Evolutionary conservation across 179 eudicot genomes (phyloP), one percentile per base, ranked within the genome.

Genomic region (Actinidia arguta): DNA sequence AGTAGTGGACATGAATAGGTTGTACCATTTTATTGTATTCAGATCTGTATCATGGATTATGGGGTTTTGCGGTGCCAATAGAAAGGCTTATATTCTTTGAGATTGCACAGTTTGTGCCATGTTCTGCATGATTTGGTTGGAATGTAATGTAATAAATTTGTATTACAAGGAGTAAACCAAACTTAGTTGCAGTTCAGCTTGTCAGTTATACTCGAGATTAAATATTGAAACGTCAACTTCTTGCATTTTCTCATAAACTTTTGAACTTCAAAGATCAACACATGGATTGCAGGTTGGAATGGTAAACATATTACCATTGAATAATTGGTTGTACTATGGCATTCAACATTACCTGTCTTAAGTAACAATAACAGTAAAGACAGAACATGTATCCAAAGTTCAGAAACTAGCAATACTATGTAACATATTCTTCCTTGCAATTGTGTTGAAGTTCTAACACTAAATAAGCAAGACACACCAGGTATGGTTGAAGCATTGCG

Each of bases 401-500:
- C 82, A 77, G 61, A 85, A 55, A 62, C 8, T 42, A 24, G 4
- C 16, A 8, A 9, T 52, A 48, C 64, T 13, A 50, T 48, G 51
- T 31, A 31, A 47, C 13, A 63, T 11, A 5, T 27, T 16, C 36
- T 17, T 56, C 18, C n/a, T 24, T 25, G 58, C 59, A 63, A 62
- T 22, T 27, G 71, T 27, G 36, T 67, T 67, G 48, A 66, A 67
- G 48, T 12, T 4, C 50, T 51, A 56, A 39, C 31, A 70, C 27
- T n/a, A 39, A 80, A 70, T 36, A 80, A 56, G 59, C n/a, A 50
- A 51, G 27, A 77, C 80, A 79, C 71, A 90, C 97, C 94, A 81
- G 96, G 80, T 61, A 74, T 73, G 77, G 85, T 89, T 76, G 96
- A 81, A 80, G 44, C 71, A 86, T 83, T 93, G 81, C 98, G 96